Percentiles rank a stretch among this genome's conserved stretches.
Evolutionary conservation across 495 filamentous ascomycete species (phyloP).

Genomic region (Durotheca rogersii): DNA sequence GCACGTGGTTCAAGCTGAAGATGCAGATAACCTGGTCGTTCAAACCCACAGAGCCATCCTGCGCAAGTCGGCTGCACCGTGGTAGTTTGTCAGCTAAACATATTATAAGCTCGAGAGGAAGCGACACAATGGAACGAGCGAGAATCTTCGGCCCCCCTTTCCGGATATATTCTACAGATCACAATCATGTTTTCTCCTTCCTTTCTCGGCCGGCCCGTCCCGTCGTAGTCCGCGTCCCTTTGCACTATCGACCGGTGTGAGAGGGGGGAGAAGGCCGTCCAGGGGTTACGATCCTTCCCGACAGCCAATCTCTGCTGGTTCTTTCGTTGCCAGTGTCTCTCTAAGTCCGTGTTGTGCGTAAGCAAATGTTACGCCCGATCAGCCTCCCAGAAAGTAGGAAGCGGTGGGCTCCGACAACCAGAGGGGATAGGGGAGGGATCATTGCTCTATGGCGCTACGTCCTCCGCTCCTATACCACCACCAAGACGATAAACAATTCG

Average conservation of each 20-base stretch:
- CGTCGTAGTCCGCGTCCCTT: constrained; percentile 3
- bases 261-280: constrained; percentile 3
- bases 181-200: constrained; percentile 24
- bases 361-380: not conserved
- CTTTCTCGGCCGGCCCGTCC: constrained; percentile 32
- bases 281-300: constrained; percentile 28
- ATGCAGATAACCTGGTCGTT: constrained; percentile 3
- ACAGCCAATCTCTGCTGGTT: constrained; percentile 15
- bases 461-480: constrained; percentile 1
- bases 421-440: not conserved
- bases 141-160: constrained; percentile 3
- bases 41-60: not conserved
- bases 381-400: constrained; percentile 15
- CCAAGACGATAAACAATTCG: not conserved
- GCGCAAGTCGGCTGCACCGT: constrained; percentile 4
- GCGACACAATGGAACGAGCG: too few relatives aligned
- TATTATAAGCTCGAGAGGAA: constrained; percentile 1
- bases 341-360: constrained; percentile 1
- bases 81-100: constrained; percentile 3
- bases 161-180: not conserved
- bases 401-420: not conserved
- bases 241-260: constrained; percentile 16
- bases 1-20: constrained; percentile 20
- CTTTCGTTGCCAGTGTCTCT: not conserved
- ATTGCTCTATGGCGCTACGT: constrained; percentile 1